phyloP scores from a whole-genome alignment of 164 flowering plant genomes.

The Vitis labrusca region DNA sequence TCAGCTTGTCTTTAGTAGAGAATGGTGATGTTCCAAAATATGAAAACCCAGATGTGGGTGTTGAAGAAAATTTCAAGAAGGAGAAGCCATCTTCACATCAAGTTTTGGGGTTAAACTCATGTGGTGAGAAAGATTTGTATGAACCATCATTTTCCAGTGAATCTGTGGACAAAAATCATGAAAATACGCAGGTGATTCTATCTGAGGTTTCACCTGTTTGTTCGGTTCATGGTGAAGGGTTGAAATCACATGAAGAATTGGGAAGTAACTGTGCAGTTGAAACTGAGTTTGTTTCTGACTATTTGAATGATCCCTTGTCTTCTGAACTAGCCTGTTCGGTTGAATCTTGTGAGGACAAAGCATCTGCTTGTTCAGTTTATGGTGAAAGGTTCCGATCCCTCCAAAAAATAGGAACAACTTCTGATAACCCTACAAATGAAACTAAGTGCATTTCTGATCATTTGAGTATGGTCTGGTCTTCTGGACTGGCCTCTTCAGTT shows the following conservation, averaged over 20 bases:
- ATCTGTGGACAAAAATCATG: not conserved
- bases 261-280: not conserved
- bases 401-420: not conserved
- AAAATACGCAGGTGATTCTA: not conserved
- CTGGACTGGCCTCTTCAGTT: too few species aligned
- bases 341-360: too few species aligned
- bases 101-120: slow-evolving; percentile 2
- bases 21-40: not conserved
- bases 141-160: slow-evolving; percentile 3
- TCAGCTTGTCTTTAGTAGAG: not conserved
- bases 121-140: not conserved
- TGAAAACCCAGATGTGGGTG: not conserved
- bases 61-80: slow-evolving; percentile 16
- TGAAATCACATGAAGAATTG: not conserved
- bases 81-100: slow-evolving; percentile 12
- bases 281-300: slow-evolving; percentile 8
- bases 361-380: not conserved
- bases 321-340: too few species aligned
- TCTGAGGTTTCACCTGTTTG: not conserved
- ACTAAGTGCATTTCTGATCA: slow-evolving; percentile 6
- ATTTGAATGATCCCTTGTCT: not conserved
- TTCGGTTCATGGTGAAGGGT: not conserved
- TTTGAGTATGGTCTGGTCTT: not conserved
- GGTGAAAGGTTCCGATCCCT: not conserved
- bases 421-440: slow-evolving; percentile 2